Evolutionary conservation across 1,284 basidiomycete genomes (phyloP), one percentile per base, ranked within the genome.

Genomic region (Ustilago cynodontis): DNA sequence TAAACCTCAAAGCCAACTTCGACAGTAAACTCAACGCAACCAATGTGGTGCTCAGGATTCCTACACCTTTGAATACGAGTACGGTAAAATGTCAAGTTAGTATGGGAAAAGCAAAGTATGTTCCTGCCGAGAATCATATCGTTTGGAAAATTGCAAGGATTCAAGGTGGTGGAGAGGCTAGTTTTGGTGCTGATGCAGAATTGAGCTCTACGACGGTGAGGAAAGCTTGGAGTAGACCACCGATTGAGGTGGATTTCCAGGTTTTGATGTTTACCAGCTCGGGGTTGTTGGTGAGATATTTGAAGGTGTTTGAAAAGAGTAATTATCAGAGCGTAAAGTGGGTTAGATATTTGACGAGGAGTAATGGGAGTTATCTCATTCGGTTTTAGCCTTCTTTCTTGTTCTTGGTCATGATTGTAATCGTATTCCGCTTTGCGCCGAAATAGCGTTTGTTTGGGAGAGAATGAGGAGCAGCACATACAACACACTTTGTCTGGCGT

Each of bases 181-280:
- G 93, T 0, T 90, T 99, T 63, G 91, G 91, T 1, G 96, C 92
- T 0, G 91, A 92, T 22, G 95, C 94, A 3, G 90, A 91, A 39
- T 88, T 98, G 57, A 91, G 91, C 66, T 96, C 93, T 22, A 98
- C 95, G 0, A 90, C 91, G 65, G 91, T 93, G 49, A 54, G 71
- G 3, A 95, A 98, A 89, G 91, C 95, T 2, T 99, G 97, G 97
- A 94, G 94, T 11, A 89, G 96, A 55, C 96, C 97, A 11, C 97
- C 97, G 7, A 98, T 99, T 82, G 94, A 97, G 81, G 91, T 99
- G 69, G 95, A 99, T 87, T 99, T 99, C 87, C 91, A 95, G 88
- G 96, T 99, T 65, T 89, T 99, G 81, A 99, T 99, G 96, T 95
- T 98, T 87, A 98, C 96, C 0, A 90, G 95, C 6, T 98, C 95